phyloP scores from a whole-genome alignment of 2,329 filamentous ascomycete species.

The Penicillium sp. region DNA sequence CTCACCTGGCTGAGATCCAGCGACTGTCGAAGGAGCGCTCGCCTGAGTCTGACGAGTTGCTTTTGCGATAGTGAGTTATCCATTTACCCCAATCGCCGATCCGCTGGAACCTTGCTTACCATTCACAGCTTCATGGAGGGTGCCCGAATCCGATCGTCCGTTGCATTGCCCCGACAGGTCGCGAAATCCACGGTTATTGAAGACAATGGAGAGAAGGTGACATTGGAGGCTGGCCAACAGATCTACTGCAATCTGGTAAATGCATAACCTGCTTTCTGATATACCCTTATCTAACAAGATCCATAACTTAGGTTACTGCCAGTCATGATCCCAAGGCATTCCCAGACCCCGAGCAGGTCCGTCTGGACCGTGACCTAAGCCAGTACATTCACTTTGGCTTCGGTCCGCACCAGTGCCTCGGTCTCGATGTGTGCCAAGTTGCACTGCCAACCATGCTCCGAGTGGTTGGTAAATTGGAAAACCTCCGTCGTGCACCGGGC shows the following conservation, averaged over 20 bases:
- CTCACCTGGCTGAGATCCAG: constrained; percentile 48
- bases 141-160: constrained; percentile 36
- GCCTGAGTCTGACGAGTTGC: constrained; percentile 44
- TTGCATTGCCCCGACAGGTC: constrained; percentile 35
- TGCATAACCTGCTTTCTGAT: neutral
- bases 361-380: constrained; percentile 58
- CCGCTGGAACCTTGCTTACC: constrained; percentile 7
- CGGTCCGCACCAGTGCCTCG: constrained; percentile 60
- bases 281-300: constrained; percentile 1
- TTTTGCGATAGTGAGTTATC: constrained; percentile 48
- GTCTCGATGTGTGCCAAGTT: constrained; percentile 36
- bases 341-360: constrained; percentile 45
- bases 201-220: constrained; percentile 31
- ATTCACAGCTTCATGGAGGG: constrained; percentile 38
- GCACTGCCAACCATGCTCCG: constrained; percentile 39
- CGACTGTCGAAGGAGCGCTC: constrained; percentile 44
- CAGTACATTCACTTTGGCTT: constrained; percentile 61
- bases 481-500: constrained; percentile 40
- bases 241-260: constrained; percentile 37
- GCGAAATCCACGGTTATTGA: constrained; percentile 31
- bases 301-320: constrained; percentile 27
- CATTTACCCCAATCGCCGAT: neutral
- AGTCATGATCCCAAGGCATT: constrained; percentile 36
- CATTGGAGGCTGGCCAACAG: constrained; percentile 33
- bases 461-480: constrained; percentile 39